Conservation (phyloP, 139 green algal species). For the Chlorella vulgaris region DNA sequence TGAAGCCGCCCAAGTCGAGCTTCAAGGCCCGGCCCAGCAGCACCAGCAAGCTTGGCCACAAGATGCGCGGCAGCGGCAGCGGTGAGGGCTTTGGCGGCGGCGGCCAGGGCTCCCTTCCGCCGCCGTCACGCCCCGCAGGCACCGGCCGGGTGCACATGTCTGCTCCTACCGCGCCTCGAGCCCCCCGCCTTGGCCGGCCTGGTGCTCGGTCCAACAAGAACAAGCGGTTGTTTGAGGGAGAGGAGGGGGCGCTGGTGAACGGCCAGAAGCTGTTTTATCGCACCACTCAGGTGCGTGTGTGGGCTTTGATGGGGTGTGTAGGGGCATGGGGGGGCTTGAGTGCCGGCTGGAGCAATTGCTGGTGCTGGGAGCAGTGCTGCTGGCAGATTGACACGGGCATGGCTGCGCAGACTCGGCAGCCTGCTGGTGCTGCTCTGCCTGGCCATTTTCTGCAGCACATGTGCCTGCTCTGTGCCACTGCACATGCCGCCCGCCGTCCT, state of each 20-base stretch:
- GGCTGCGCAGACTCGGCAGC: background rate
- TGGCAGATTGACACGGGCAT: no score
- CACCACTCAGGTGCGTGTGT: slow-evolving; percentile 19
- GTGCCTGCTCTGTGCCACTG: no score
- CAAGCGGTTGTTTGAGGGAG: slow-evolving; percentile 72
- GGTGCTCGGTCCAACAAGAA: slow-evolving; percentile 71
- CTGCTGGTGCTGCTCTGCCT: background rate
- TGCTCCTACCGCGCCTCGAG: slow-evolving; percentile 2
- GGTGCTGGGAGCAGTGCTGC: background rate
- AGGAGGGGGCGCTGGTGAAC: slow-evolving; percentile 52
- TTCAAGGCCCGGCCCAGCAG: background rate
- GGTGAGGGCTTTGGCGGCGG: background rate
- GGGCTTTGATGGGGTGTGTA: background rate
- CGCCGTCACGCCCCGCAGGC: background rate
- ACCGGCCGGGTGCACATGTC: slow-evolving; percentile 43
- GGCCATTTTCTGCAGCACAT: background rate
- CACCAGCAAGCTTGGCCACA: slow-evolving; percentile 11
- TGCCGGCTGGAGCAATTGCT: background rate
- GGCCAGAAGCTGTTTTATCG: slow-evolving; percentile 50
- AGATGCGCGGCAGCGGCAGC: background rate
- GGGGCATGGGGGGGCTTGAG: background rate
- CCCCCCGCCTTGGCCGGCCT: slow-evolving; percentile 13
- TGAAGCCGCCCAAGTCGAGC: slow-evolving; percentile 9
- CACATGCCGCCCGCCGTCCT: no score
- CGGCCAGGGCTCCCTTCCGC: background rate